Percentiles rank a stretch among this genome's conserved stretches.
Conservation (phyloP, 164 flowering plant species). For the Vitis labrusca region DNA sequence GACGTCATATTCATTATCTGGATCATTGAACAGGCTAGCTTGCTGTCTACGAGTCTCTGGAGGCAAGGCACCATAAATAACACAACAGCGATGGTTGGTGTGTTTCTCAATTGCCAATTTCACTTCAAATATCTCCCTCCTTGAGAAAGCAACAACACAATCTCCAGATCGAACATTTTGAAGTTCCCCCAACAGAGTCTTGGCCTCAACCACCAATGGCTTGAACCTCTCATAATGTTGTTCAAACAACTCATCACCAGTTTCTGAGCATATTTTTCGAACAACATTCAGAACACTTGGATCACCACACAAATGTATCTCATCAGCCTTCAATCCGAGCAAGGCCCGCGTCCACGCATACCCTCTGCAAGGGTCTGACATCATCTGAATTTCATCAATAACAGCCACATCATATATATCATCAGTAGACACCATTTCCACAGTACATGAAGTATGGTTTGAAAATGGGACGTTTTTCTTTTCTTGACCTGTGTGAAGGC, state of each 20-base stretch:
- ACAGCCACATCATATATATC: constrained; percentile 87
- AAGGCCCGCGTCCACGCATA: constrained; percentile 94
- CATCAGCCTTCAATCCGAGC: constrained; percentile 92
- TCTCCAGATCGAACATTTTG: constrained; percentile 79
- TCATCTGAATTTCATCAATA: constrained; percentile 95
- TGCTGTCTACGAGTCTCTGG: constrained; percentile 94
- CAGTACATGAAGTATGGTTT: constrained; percentile 83
- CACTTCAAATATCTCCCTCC: constrained; percentile 96
- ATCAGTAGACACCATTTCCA: constrained; percentile 87
- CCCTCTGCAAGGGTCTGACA: constrained; percentile 81
- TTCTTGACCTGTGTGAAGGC: constrained; percentile 87
- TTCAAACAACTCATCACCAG: constrained; percentile 83
- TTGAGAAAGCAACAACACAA: constrained; percentile 92
- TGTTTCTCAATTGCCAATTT: constrained; percentile 86
- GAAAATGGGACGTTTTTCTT: constrained; percentile 82
- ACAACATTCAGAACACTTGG: constrained; percentile 87
- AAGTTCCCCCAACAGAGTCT: constrained; percentile 77
- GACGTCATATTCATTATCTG: constrained; percentile 79
- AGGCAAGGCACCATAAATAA: constrained; percentile 92
- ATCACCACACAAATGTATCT: constrained; percentile 95
- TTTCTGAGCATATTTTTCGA: constrained; percentile 66
- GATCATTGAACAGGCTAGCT: constrained; percentile 82
- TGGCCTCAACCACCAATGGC: constrained; percentile 94
- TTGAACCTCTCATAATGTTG: constrained; percentile 84
- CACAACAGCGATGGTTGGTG: constrained; percentile 86